Evolutionary conservation across 108 stramenopile species (phyloP).

Genomic region (Parietichytrium sp.): DNA sequence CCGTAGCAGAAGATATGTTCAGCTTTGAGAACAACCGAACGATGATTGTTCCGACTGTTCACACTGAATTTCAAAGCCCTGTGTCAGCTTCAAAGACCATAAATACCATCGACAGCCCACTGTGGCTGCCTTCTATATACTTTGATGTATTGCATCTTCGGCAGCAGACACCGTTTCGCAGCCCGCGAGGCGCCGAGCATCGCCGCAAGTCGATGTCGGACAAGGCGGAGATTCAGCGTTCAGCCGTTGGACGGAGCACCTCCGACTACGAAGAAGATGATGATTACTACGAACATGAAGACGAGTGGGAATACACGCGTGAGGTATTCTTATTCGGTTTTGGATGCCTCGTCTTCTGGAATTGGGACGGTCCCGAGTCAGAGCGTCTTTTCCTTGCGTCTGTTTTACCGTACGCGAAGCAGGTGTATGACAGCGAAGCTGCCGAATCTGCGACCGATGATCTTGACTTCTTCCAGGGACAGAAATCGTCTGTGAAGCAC

Average conservation of each 20-base stretch:
- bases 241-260: not conserved
- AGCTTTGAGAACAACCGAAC: constrained; percentile 15
- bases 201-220: too few relatives aligned
- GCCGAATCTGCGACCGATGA: not conserved
- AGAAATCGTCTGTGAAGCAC: not conserved
- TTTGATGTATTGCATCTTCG: constrained; percentile 22
- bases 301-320: constrained; percentile 37
- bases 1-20: not conserved
- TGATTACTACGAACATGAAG: too few relatives aligned
- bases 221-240: not conserved
- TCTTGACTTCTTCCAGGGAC: constrained; percentile 38
- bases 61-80: not conserved
- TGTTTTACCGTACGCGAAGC: constrained; percentile 6
- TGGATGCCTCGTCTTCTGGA: constrained; percentile 51
- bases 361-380: constrained; percentile 34
- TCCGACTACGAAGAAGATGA: constrained; percentile 38
- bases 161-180: not conserved
- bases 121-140: constrained; percentile 29
- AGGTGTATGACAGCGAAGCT: constrained; percentile 13
- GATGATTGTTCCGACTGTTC: not conserved
- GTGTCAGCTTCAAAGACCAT: not conserved
- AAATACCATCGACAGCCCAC: constrained; percentile 6
- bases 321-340: constrained; percentile 46
- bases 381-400: constrained; percentile 25
- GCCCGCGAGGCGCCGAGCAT: not conserved